Evolutionary conservation across 108 stramenopile genomes (phyloP).

Genomic region (Poteriospumella lacustris): DNA sequence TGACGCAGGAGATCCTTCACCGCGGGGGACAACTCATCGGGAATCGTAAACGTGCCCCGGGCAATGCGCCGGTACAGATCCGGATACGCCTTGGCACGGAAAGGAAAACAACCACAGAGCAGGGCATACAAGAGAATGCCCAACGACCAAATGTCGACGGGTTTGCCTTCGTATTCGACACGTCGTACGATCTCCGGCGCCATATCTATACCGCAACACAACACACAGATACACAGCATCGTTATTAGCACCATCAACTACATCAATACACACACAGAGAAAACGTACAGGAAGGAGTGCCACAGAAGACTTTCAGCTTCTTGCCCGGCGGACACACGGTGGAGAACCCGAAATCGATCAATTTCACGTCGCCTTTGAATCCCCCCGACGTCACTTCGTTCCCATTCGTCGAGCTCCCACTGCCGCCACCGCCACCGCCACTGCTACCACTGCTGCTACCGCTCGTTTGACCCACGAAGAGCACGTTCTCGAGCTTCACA

Average conservation of each 20-base stretch:
- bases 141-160: slow-evolving; percentile 57
- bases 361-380: slow-evolving; percentile 49
- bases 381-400: no score
- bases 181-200: slow-evolving; percentile 61
- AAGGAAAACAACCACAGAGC: slow-evolving; percentile 59
- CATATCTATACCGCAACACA: slow-evolving; percentile 52
- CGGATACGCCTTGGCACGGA: slow-evolving; percentile 55
- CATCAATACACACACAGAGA: not conserved
- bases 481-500: slow-evolving; percentile 60
- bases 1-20: slow-evolving; percentile 38
- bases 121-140: slow-evolving; percentile 57
- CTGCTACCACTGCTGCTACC: no score
- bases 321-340: slow-evolving; percentile 41
- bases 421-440: no score
- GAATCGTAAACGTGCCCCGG: slow-evolving; percentile 44
- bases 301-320: slow-evolving; percentile 57
- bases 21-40: slow-evolving; percentile 37
- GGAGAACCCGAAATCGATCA: slow-evolving; percentile 61
- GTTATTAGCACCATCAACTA: not conserved
- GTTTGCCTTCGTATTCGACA: slow-evolving; percentile 58
- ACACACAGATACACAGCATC: not conserved
- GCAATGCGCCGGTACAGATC: slow-evolving; percentile 59
- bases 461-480: no score
- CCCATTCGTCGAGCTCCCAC: no score
- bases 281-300: slow-evolving; percentile 50